These are phyloP conservation scores for Carex kokanica DNA, from an alignment of 176 grass and related monocot genomes.

Conservation along the genomic window DNA sequence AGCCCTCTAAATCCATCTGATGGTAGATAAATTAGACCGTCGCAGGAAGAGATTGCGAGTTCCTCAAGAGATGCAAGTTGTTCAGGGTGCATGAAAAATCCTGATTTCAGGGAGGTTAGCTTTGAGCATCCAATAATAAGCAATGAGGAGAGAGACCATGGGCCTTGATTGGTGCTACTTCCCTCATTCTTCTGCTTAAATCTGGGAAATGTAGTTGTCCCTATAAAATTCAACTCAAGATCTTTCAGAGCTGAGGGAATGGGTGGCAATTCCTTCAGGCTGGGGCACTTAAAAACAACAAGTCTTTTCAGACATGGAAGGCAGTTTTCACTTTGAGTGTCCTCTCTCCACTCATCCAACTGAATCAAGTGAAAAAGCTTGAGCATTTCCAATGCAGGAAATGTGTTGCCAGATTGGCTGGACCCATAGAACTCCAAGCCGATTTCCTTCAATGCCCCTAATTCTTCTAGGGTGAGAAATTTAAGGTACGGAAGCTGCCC, in stretches of 20 bases:
- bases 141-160: background rate
- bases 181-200: background rate
- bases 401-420: background rate
- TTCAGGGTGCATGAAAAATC: background rate
- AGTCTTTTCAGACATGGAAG: constrained; percentile 15
- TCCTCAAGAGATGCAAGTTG: constrained; percentile 13
- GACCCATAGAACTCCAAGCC: background rate
- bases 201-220: background rate
- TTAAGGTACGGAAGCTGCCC: constrained; percentile 12
- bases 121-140: background rate
- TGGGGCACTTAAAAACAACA: background rate
- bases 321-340: background rate
- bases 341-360: constrained; percentile 21
- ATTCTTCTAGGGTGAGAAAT: background rate
- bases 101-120: background rate
- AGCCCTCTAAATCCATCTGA: background rate
- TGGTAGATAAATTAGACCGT: background rate
- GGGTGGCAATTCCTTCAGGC: constrained; percentile 17
- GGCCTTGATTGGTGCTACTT: background rate
- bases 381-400: constrained; percentile 20
- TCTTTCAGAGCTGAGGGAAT: background rate
- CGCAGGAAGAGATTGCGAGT: background rate
- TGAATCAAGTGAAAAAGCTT: background rate
- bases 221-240: background rate
- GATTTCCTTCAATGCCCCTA: background rate